These are phyloP conservation scores for Chiua virens DNA, from an alignment of 768 basidiomycete species.

Conservation along the genomic window DNA sequence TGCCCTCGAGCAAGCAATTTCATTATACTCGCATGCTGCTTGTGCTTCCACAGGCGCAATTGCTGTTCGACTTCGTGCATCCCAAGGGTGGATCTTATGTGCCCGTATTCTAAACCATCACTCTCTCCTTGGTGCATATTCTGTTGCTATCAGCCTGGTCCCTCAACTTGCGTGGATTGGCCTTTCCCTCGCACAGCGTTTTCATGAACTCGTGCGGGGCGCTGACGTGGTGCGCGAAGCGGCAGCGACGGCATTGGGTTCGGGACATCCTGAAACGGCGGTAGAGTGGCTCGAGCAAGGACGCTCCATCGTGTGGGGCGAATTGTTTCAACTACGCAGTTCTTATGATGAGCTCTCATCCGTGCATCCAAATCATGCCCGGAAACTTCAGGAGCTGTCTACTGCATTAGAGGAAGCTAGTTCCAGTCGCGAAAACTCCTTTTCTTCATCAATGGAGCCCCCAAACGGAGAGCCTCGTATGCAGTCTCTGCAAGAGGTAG, in stretches of 20 bases:
- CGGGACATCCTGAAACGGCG: slow-evolving; percentile 1
- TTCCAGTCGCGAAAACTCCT: neutral
- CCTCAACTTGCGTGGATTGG: slow-evolving; percentile 18
- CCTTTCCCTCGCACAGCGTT: slow-evolving; percentile 14
- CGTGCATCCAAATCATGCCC: slow-evolving; percentile 3
- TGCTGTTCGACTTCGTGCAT: slow-evolving; percentile 3
- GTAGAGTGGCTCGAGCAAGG: slow-evolving; percentile 20
- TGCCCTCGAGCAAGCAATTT: neutral
- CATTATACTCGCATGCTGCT: slow-evolving; percentile 4
- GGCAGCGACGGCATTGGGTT: slow-evolving; percentile 17
- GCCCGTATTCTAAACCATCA: neutral
- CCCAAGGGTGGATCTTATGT: neutral
- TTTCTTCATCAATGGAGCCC: neutral
- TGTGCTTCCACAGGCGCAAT: neutral
- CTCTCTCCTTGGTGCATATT: slow-evolving; percentile 20
- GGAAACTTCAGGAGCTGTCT: neutral
- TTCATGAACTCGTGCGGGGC: slow-evolving; percentile 6
- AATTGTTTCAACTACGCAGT: slow-evolving; percentile 14
- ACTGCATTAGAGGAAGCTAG: neutral
- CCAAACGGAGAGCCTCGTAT: neutral
- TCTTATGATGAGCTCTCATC: slow-evolving; percentile 5
- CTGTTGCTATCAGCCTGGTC: slow-evolving; percentile 17
- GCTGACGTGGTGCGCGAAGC: slow-evolving; percentile 19
- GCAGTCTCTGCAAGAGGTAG: neutral
- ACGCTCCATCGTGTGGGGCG: slow-evolving; percentile 13